Conservation (phyloP, 345 rosid species). For the Rhizophora mangle region DNA sequence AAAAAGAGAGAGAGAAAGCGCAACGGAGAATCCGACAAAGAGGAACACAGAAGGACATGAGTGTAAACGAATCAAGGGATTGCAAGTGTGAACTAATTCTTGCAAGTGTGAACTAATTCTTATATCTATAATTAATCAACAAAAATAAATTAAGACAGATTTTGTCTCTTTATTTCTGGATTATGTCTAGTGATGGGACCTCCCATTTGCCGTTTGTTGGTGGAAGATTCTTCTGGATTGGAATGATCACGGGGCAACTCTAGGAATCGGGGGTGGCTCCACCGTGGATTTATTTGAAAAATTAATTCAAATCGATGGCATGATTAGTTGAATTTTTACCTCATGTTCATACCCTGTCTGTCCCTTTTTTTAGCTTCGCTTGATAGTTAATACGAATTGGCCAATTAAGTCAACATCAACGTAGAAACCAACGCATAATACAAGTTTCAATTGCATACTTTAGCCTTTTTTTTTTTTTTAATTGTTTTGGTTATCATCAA, state of each 20-base stretch:
- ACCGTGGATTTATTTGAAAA: slow-evolving; percentile 2
- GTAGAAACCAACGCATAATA: too few species aligned
- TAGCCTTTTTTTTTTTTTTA: too few species aligned
- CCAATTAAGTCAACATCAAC: slow-evolving; percentile 17
- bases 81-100: too few species aligned
- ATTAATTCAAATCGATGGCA: slow-evolving; percentile 2
- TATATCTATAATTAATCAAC: too few species aligned
- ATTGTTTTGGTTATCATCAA: too few species aligned
- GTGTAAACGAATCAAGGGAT: too few species aligned
- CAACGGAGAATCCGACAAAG: too few species aligned
- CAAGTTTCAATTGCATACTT: too few species aligned
- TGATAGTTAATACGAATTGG: neutral
- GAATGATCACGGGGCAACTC: slow-evolving; percentile 18
- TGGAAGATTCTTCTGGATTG: neutral
- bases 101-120: too few species aligned
- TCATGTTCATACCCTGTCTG: slow-evolving; percentile 19
- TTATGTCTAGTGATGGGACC: neutral
- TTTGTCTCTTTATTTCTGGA: neutral
- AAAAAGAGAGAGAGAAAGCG: too few species aligned
- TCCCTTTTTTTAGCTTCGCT: neutral
- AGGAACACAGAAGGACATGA: too few species aligned
- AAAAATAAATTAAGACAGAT: too few species aligned
- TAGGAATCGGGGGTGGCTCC: slow-evolving; percentile 19
- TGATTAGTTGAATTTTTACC: slow-evolving; percentile 2
- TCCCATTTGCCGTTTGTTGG: neutral